Conservation (phyloP, 2,329 filamentous ascomycete species). For the Aspergillus sp. region DNA sequence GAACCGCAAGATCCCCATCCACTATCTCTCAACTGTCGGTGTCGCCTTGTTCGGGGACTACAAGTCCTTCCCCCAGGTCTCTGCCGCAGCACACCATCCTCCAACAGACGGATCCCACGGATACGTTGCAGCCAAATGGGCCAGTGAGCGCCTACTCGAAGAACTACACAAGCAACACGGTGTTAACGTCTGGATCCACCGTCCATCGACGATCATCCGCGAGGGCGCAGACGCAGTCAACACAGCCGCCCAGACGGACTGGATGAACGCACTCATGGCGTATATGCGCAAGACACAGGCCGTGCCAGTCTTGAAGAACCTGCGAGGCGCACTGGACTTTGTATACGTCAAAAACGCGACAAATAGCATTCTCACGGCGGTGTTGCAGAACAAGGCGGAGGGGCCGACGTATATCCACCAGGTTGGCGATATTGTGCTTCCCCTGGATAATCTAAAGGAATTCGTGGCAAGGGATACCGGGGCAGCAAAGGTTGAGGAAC, state of each 20-base stretch:
- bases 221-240: not conserved
- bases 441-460: not conserved
- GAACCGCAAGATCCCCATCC: constrained; percentile 26
- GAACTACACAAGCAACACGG: not conserved
- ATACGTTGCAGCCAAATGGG: constrained; percentile 43
- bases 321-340: not conserved
- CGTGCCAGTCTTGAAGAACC: not conserved
- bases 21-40: constrained; percentile 31
- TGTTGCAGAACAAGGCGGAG: not conserved
- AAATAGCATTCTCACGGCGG: not conserved
- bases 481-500: not conserved
- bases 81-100: constrained; percentile 13
- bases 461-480: not conserved
- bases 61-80: constrained; percentile 17
- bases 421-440: not conserved
- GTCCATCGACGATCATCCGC: constrained; percentile 6
- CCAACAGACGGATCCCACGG: constrained; percentile 32
- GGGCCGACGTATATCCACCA: not conserved
- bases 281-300: not conserved
- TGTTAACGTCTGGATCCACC: constrained; percentile 23
- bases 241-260: not conserved
- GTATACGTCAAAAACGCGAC: not conserved
- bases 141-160: constrained; percentile 40
- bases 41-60: constrained; percentile 30
- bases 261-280: not conserved